Evolutionary conservation across 495 filamentous ascomycete species (phyloP), one percentile per base, ranked within the genome.

Genomic region (Tuber indicum): DNA sequence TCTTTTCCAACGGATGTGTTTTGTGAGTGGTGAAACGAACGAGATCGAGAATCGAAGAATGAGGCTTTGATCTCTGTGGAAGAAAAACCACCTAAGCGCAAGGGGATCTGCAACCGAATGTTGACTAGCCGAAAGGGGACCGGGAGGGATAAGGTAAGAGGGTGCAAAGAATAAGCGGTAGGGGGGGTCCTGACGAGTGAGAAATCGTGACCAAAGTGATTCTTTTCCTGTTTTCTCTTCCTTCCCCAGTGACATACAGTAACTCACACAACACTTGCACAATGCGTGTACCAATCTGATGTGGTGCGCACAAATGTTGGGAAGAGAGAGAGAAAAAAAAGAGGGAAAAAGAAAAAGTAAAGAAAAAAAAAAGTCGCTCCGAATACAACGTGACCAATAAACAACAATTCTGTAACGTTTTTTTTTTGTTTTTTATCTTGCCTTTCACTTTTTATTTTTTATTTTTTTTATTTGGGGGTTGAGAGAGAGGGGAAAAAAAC

Each of bases 131-230:
- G 14, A 66, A 66, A 66, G 14, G 26, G 58, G 58, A 66, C 58
- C 14, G 72, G 76, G 49, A 75, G 77, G 66, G 77, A 43, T 72
- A 39, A 72, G 72, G 72, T 76, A 78, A 71, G 79, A 80, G 66
- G 82, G 62, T 1, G 23, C 76, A 75, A 39, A 45, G 71, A 66
- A 36, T 12, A 12, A 36, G 58, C 39, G 26, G 52, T 9, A 52
- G 21, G 21, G 21, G 21, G 7, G 52, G 26, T 66, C 26, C 26
- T 17, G 12, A 17, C 58, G 58, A 66, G 58, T 66, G 58, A 66
- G 58, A 66, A 36, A 36, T 14, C 16, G 58, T 66, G 58, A 66
- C 26, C 17, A 19, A 0, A 16, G 0, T 66, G 26, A 66, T 66
- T 6, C 58, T 36, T 66, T 5, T 32, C 26, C 58, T 36, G 58